phyloP scores from a whole-genome alignment of 164 flowering plant genomes.

The Nymphaea colorata region DNA sequence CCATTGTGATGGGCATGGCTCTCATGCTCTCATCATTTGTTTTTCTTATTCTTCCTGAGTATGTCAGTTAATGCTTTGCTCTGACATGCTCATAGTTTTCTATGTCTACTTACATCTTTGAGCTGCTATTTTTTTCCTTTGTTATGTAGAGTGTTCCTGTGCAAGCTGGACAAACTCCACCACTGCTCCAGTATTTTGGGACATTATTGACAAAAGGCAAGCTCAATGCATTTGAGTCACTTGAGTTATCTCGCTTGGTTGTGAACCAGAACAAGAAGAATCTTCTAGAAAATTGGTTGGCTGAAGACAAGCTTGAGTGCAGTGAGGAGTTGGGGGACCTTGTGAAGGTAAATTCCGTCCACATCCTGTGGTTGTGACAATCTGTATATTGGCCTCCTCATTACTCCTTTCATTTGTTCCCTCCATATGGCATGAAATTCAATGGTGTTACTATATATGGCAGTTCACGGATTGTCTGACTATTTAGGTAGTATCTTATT shows the following conservation, averaged over 20 bases:
- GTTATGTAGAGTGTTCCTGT: constrained; percentile 93
- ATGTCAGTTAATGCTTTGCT: no score
- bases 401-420: not conserved
- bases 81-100: no score
- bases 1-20: no score
- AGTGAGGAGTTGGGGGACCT: constrained; percentile 99
- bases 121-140: not conserved
- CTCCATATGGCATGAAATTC: no score
- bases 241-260: constrained; percentile 96
- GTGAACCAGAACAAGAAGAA: constrained; percentile 97
- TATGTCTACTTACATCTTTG: no score
- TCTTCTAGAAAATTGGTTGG: constrained; percentile 96
- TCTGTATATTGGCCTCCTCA: not conserved
- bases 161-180: constrained; percentile 98
- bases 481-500: no score
- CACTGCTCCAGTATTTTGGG: constrained; percentile 94
- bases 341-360: constrained; percentile 63
- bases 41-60: no score
- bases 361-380: not conserved
- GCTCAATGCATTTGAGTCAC: constrained; percentile 92
- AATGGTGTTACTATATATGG: no score
- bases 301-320: constrained; percentile 97
- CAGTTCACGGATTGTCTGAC: no score
- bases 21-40: no score
- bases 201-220: constrained; percentile 90